Conservation (phyloP, 306 rosid species). For the Rubus idaeus region DNA sequence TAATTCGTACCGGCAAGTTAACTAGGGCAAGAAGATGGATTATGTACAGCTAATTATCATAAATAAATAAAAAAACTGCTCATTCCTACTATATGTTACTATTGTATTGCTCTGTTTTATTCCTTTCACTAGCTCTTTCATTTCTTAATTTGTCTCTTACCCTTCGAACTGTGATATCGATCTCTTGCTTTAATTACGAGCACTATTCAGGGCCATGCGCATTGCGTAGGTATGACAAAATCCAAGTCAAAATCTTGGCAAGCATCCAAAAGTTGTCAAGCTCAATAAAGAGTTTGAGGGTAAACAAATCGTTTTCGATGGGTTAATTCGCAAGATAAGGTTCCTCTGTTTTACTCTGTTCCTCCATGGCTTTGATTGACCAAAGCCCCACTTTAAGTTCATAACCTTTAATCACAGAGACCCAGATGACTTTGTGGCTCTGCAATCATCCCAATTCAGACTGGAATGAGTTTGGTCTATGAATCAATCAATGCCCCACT, state of each 20-base stretch:
- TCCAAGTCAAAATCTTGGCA: conserved; percentile 34
- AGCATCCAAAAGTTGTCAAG: conserved; percentile 39
- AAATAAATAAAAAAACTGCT: background rate
- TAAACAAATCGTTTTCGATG: conserved; percentile 32
- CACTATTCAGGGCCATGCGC: conserved; percentile 39
- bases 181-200: background rate
- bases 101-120: background rate
- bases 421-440: conserved; percentile 10
- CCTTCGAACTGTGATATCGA: background rate
- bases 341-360: background rate
- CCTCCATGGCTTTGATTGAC: background rate
- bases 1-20: background rate
- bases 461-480: conserved; percentile 12
- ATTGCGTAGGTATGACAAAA: conserved; percentile 33
- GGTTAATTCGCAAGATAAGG: conserved; percentile 17
- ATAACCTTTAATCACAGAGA: background rate
- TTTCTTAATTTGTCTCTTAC: background rate
- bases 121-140: background rate
- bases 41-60: background rate
- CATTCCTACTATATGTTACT: background rate
- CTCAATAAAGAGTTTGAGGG: conserved; percentile 22
- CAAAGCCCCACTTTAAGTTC: background rate
- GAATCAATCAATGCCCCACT: conserved; percentile 31
- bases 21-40: background rate
- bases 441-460: conserved; percentile 29